A percentile compares a stretch with the other conserved stretches of the same genome.
These are phyloP conservation scores for Cicer pinnatifidum DNA, from an alignment of 306 rosid species.

Conservation along the genomic window DNA sequence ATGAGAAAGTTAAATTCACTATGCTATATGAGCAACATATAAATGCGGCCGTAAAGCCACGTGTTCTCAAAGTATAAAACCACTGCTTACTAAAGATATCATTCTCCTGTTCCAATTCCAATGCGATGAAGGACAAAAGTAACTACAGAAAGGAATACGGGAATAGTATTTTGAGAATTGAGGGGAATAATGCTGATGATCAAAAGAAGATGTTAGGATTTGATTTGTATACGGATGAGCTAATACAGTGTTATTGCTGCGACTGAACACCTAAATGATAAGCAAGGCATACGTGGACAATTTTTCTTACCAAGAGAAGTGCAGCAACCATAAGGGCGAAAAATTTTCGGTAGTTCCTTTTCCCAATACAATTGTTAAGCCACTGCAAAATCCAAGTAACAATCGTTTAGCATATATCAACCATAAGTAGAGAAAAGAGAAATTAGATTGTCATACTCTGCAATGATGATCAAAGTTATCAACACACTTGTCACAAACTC, in stretches of 20 bases:
- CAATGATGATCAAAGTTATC: constrained; percentile 97
- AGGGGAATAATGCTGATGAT: neutral
- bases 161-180: constrained; percentile 23
- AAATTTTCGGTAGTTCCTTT: constrained; percentile 83
- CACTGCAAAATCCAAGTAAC: constrained; percentile 64
- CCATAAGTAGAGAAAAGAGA: constrained; percentile 29
- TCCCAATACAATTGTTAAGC: constrained; percentile 97
- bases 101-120: constrained; percentile 7
- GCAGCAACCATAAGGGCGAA: constrained; percentile 95
- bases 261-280: constrained; percentile 31
- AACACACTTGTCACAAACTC: constrained; percentile 97
- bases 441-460: constrained; percentile 63
- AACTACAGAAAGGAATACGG: constrained; percentile 10
- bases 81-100: constrained; percentile 10
- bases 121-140: neutral
- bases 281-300: constrained; percentile 37
- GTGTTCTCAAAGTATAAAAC: neutral
- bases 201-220: constrained; percentile 11
- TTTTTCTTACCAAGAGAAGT: constrained; percentile 88
- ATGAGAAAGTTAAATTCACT: neutral
- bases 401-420: constrained; percentile 40
- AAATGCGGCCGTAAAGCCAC: neutral
- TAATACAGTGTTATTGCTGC: constrained; percentile 26
- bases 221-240: constrained; percentile 16
- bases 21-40: neutral